A percentile compares a stretch with the other conserved stretches of the same genome.
Conservation (phyloP, 2,329 filamentous ascomycete species). For the Periconia sp. region DNA sequence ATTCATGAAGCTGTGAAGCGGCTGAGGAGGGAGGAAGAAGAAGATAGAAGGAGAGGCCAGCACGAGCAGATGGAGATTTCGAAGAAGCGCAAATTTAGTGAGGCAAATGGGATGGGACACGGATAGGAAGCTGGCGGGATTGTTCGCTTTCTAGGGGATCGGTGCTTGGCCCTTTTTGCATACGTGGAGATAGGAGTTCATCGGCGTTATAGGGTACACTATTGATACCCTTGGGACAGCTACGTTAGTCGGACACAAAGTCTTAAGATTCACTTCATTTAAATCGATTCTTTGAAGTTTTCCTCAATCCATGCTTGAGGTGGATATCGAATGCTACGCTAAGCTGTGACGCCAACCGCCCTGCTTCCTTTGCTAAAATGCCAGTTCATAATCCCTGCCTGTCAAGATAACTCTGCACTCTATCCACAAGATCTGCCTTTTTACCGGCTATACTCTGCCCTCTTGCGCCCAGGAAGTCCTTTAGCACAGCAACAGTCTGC, state of each 20-base stretch:
- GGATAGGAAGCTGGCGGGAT: no score
- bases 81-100: constrained; percentile 44
- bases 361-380: not conserved
- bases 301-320: no score
- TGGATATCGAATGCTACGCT: no score
- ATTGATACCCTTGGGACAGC: no score
- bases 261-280: no score
- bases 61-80: constrained; percentile 28
- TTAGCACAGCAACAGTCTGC: constrained; percentile 43
- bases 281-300: no score
- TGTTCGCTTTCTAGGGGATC: no score
- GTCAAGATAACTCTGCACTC: constrained; percentile 44
- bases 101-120: constrained; percentile 19
- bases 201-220: no score
- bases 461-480: constrained; percentile 35
- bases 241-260: no score
- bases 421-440: constrained; percentile 46
- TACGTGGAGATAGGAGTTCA: no score
- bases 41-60: constrained; percentile 16
- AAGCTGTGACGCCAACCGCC: not conserved
- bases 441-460: constrained; percentile 33
- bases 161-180: no score
- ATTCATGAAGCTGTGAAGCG: constrained; percentile 83
- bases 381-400: constrained; percentile 31
- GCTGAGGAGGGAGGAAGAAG: constrained; percentile 54